These are phyloP conservation scores for Plasmodium chabaudi DNA, from an alignment of 169 alveolate genomes.

Conservation along the genomic window DNA sequence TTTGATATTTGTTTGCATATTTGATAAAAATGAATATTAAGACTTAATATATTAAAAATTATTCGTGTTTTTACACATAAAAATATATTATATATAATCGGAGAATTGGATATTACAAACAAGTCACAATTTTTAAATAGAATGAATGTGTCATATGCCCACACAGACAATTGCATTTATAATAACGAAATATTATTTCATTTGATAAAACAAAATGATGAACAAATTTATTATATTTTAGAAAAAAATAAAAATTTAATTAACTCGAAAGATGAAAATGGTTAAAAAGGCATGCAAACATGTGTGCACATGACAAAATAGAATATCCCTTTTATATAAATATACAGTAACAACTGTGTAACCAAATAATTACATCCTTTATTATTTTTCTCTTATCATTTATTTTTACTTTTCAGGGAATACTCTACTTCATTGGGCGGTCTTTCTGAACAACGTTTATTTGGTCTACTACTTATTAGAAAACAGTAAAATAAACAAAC, in stretches of 20 bases:
- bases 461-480: conserved; percentile 41
- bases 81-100: no score
- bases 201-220: conserved; percentile 29
- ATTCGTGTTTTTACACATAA: no score
- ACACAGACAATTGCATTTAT: not conserved
- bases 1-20: no score
- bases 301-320: not conserved
- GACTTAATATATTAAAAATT: no score
- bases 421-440: conserved; percentile 69
- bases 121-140: not conserved
- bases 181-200: conserved; percentile 17
- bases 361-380: no score
- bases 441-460: conserved; percentile 36
- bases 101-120: no score
- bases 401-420: conserved; percentile 19
- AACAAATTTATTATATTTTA: conserved; percentile 19
- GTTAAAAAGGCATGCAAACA: not conserved
- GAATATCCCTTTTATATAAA: not conserved
- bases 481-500: conserved; percentile 30
- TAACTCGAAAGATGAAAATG: conserved; percentile 49
- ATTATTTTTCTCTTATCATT: no score
- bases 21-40: no score
- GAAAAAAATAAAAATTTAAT: conserved; percentile 30
- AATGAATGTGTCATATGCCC: conserved; percentile 8
- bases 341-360: not conserved